Evolutionary conservation across 2,329 filamentous ascomycete species (phyloP), one percentile per base, ranked within the genome.

Genomic region (Talaromyces piceae): DNA sequence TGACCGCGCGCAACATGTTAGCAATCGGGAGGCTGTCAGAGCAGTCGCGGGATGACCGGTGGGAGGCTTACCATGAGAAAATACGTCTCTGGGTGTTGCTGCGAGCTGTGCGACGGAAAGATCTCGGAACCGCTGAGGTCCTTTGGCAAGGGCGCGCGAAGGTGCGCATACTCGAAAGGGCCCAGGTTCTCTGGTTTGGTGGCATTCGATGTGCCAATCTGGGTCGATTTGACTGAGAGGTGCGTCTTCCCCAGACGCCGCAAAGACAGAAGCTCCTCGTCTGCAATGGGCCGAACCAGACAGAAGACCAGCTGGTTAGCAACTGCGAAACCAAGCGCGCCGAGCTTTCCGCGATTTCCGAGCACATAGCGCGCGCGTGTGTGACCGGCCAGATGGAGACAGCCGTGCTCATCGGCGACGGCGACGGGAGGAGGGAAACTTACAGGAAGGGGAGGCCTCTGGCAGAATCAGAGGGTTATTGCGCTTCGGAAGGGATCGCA

Each of bases 141-240:
- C 70, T 91, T 93, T 46, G 93, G 93, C 44, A 98, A 75, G 12
- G 93, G 91, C 54, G 91, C 91, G 64, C 91, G 87, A 46, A 98
- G 78, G 67, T 98, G 93, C 58, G 91, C 91, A 70, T 98, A 98
- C 71, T 97, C 93, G 67, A 98, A 95, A 44, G 85, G 82, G 47
- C 88, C 89, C 54, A 93, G 76, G 59, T 86, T 83, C 58, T 85
- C 78, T 44, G 82, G 77, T 66, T 88, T 88, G 51, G 83, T 81
- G 57, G 88, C 84, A 68, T 83, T 86, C 33, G 80, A 79, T 8
- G 81, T 81, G 54, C 81, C 82, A n/a, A 84, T 75, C 60, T 86
- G 83, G 28, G 84, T 83, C 62, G 89, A 83, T 73, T 90, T 93
- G 48, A 91, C 83, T 8, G 85, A 84, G 57, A 98, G 79, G 70